A percentile compares a stretch with the other conserved stretches of the same genome.
Evolutionary conservation across 2,329 filamentous ascomycete genomes (phyloP).

Genomic region (Xylariaceae sp.): DNA sequence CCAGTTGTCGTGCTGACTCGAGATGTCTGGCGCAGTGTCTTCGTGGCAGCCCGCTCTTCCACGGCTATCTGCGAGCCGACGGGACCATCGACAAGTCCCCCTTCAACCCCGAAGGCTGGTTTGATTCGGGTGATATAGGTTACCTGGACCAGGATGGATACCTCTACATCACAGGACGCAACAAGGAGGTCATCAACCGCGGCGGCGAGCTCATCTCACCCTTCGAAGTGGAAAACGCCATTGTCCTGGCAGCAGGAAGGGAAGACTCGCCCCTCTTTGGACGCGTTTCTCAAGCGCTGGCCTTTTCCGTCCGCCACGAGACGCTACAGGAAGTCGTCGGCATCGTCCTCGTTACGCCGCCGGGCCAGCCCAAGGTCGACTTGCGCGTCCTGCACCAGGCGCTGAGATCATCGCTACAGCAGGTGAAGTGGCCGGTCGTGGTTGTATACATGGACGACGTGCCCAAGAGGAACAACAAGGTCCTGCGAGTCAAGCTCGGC

Average conservation of each 20-base stretch:
- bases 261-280: conserved; percentile 39
- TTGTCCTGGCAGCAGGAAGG: conserved; percentile 41
- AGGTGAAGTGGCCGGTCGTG: conserved; percentile 47
- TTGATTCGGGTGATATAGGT: conserved; percentile 50
- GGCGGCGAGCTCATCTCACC: conserved; percentile 55
- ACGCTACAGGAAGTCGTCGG: conserved; percentile 53
- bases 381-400: conserved; percentile 43
- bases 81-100: conserved; percentile 39
- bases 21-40: no score
- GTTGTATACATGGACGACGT: conserved; percentile 51
- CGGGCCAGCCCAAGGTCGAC: conserved; percentile 39
- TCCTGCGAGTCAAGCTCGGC: conserved; percentile 48
- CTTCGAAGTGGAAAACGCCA: conserved; percentile 54
- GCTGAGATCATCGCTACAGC: conserved; percentile 42
- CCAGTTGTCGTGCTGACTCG: no score
- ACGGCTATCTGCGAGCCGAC: conserved; percentile 42
- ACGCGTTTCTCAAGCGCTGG: conserved; percentile 43
- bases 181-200: conserved; percentile 53
- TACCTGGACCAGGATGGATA: conserved; percentile 47
- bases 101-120: conserved; percentile 46
- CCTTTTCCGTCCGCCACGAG: conserved; percentile 48
- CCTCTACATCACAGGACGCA: conserved; percentile 49
- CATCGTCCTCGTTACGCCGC: conserved; percentile 45
- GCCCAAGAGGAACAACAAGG: conserved; percentile 52
- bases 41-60: conserved; percentile 45